Conservation (phyloP, 2,329 filamentous ascomycete genomes). For the Fusarium nematophilum region DNA sequence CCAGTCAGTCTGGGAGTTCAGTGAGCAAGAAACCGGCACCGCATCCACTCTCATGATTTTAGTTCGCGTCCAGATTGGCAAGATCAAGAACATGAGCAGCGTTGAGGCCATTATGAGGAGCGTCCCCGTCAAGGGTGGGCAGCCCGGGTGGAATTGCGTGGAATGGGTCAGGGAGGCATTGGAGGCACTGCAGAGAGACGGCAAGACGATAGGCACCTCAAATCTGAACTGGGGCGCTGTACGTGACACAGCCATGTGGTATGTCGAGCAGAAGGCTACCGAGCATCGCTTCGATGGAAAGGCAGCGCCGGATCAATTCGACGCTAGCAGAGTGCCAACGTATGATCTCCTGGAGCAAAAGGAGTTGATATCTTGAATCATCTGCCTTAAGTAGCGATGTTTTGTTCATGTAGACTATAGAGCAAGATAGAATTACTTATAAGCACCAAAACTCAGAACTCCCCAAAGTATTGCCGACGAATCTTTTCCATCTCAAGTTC, state of each 20-base stretch:
- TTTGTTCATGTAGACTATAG: too few relatives aligned
- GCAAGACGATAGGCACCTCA: constrained; percentile 47
- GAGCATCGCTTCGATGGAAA: constrained; percentile 54
- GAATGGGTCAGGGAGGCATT: constrained; percentile 56
- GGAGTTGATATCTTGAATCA: too few relatives aligned
- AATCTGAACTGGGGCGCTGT: constrained; percentile 49
- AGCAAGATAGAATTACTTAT: too few relatives aligned
- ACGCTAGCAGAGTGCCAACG: constrained; percentile 47
- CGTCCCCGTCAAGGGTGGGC: constrained; percentile 7
- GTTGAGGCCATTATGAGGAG: constrained; percentile 42
- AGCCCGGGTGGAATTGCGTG: constrained; percentile 46
- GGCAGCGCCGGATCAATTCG: constrained; percentile 39
- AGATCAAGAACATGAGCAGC: constrained; percentile 43
- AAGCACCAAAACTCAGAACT: too few relatives aligned
- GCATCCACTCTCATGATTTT: constrained; percentile 17
- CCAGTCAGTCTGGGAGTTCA: constrained; percentile 41
- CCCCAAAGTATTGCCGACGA: constrained; percentile 27
- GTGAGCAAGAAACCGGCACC: constrained; percentile 33
- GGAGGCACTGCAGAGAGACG: constrained; percentile 42
- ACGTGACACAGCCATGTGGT: constrained; percentile 51
- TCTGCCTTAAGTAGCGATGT: too few relatives aligned
- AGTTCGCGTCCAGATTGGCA: constrained; percentile 39
- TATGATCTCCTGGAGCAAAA: constrained; percentile 52
- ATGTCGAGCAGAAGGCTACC: constrained; percentile 52
- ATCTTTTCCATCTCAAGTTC: constrained; percentile 37